Evolutionary conservation across 371 early-diverging fungal genomes (phyloP), one percentile per base, ranked within the genome.

Genomic region (Syncephalastrum racemosum): DNA sequence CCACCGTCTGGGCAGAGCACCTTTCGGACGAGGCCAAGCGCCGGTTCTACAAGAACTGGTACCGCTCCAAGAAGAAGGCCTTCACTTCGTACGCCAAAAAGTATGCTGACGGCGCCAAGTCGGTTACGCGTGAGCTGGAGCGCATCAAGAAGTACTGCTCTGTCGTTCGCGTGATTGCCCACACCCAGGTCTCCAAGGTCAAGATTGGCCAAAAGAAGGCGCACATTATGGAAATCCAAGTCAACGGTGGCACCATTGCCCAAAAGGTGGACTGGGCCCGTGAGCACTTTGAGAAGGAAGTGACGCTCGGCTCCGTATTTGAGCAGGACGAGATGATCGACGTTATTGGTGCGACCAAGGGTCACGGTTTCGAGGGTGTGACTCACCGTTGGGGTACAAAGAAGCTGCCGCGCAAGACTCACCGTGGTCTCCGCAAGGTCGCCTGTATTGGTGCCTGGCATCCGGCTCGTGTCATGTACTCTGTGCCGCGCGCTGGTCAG

Each of bases 391-490:
- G 98, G 98, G 99, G 99, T 73, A 96, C 97, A 79, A 99, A 96
- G 88, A 99, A 98, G 90, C 92, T 99, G 64, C 99, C 99, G 59
- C 90, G 99, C 81, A 99, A 99, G 94, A 98, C 99, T 47, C 98
- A 98, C 85, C 94, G 94, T 82, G 99, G 99, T 94, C 89, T 96
- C 66, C 93, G 99, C 76, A 99, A 99, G 93, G 99, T 99, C 67
- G 99, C 99, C 70, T 99, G 99, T 92, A 99, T 99, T 77, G 99
- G 99, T 80, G 99, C 99, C 62, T 99, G 99, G 99, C 99, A 99
- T 88, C 99, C 99, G 76, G 86, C 92, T 72, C 92, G 98, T 67
- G 99, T 99, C 79, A 95, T 97, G 97, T 97, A 87, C 91, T 94
- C 99, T 56, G 99, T 99, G 66, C 94, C 99, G 60, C 95, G 99